Base-by-base conservation (phyloP, 202 grass and related monocot species). In the Hordeum pubiflorum region DNA sequence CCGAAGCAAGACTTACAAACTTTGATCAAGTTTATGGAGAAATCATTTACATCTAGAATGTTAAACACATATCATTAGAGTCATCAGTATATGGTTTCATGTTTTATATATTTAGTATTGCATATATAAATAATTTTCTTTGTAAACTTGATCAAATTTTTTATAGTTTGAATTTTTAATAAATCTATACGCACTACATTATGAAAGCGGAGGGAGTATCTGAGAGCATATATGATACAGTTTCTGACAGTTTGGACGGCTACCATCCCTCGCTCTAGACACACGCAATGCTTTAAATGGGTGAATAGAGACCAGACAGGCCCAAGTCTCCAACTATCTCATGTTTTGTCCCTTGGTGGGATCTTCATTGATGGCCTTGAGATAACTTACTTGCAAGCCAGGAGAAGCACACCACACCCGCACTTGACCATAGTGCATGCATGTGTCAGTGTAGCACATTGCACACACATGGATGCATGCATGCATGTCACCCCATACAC, bases 271-370 rank as follows among this genome's bases (percentile, higher is more conserved):
- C 80, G 69, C 31, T 69, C 33, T 33, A 20, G 34, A 72, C 18
- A 87, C 92, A 99, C 92, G 89, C 92, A 96, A 99, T 87, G 96
- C 85, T 93, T 99, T 98, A 88, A 96, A 93, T 91, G 93, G 86
- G 26, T 83, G 96, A 99, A 83, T 76, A 79, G 87, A 81, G 92
- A 99, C 89, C 86, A 82, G 80, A 91, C 92, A 90, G 44, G 86
- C 73, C 88, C 82, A 84, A 81, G 84, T 82, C 87, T 89, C 79
- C 89, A 91, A 87, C 86, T 58, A 84, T 90, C 69, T 75, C 78
- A 73, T 85, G 84, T 87, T 91, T 98, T 93, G 95, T 93, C 92
- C 72, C 83, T 57, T 87, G 89, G 84, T 92, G 71, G 88, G 82
- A 89, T 87, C 86, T 80, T 67, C 88, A 86, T 86, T 86, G 84